Evolutionary conservation across 306 rosid species (phyloP).

Genomic region (Amphicarpaea edgeworthii): DNA sequence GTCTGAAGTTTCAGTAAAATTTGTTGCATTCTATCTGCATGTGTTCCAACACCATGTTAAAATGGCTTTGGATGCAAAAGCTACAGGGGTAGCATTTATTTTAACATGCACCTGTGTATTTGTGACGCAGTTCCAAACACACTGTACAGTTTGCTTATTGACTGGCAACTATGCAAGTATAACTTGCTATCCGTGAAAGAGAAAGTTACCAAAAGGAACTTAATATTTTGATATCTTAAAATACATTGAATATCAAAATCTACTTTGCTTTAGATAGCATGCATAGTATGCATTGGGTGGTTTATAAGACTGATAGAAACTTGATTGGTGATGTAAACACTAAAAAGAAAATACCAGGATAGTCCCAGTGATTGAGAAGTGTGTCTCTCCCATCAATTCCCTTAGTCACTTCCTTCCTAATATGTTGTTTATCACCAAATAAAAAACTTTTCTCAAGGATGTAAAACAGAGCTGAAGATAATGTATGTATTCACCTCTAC

Average conservation of each 20-base stretch:
- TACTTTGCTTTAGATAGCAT: neutral
- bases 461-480: neutral
- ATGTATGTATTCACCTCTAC: neutral
- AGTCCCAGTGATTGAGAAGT: neutral
- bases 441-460: neutral
- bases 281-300: neutral
- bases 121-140: neutral
- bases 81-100: neutral
- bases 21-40: constrained; percentile 12
- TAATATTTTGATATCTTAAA: constrained; percentile 1
- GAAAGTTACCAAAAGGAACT: constrained; percentile 8
- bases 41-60: neutral
- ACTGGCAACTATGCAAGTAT: neutral
- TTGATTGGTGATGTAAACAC: neutral
- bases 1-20: constrained; percentile 8
- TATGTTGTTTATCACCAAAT: neutral
- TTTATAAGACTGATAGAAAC: neutral
- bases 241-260: constrained; percentile 10
- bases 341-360: neutral
- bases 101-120: neutral
- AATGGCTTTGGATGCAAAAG: neutral
- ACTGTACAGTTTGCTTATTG: constrained; percentile 5
- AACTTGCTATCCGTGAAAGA: neutral
- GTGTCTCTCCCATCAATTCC: neutral
- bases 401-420: neutral